Percentiles rank a stretch among this genome's conserved stretches.
Conservation (phyloP, 2,329 filamentous ascomycete species). For the Ophiostoma perfectum region DNA sequence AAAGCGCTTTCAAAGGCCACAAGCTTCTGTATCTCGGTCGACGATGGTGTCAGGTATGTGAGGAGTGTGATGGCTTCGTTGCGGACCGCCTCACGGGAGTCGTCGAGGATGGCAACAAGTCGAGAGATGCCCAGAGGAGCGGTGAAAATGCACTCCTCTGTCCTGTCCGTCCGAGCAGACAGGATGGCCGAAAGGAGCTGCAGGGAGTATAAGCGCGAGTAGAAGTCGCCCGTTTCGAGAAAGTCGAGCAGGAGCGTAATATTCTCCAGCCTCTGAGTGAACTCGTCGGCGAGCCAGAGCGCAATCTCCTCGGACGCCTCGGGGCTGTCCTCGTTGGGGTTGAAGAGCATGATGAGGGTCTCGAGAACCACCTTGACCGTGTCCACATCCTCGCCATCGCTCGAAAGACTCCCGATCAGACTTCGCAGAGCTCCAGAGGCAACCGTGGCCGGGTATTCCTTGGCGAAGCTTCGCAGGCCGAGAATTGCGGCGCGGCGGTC, state of each 20-base stretch:
- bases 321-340: slow-evolving; percentile 63
- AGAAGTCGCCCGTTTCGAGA: slow-evolving; percentile 81
- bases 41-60: slow-evolving; percentile 80
- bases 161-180: slow-evolving; percentile 77
- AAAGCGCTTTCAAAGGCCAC: slow-evolving; percentile 95
- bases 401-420: slow-evolving; percentile 76
- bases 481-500: slow-evolving; percentile 90
- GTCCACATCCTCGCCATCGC: slow-evolving; percentile 90
- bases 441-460: slow-evolving; percentile 92
- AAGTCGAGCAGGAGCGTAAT: slow-evolving; percentile 86
- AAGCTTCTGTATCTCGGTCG: slow-evolving; percentile 84
- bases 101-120: slow-evolving; percentile 77
- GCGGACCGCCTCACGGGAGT: slow-evolving; percentile 77
- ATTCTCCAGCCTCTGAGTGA: slow-evolving; percentile 96
- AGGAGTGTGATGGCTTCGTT: slow-evolving; percentile 85
- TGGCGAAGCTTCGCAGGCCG: slow-evolving; percentile 89
- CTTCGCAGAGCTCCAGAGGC: slow-evolving; percentile 87
- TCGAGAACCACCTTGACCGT: slow-evolving; percentile 93
- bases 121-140: slow-evolving; percentile 84
- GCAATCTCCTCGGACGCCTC: slow-evolving; percentile 96
- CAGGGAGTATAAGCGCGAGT: slow-evolving; percentile 82
- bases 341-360: slow-evolving; percentile 90
- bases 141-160: slow-evolving; percentile 88
- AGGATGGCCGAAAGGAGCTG: slow-evolving; percentile 85
- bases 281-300: slow-evolving; percentile 94